Evolutionary conservation across 73 alveolate species (phyloP).

Genomic region (Breviolum minutum): DNA sequence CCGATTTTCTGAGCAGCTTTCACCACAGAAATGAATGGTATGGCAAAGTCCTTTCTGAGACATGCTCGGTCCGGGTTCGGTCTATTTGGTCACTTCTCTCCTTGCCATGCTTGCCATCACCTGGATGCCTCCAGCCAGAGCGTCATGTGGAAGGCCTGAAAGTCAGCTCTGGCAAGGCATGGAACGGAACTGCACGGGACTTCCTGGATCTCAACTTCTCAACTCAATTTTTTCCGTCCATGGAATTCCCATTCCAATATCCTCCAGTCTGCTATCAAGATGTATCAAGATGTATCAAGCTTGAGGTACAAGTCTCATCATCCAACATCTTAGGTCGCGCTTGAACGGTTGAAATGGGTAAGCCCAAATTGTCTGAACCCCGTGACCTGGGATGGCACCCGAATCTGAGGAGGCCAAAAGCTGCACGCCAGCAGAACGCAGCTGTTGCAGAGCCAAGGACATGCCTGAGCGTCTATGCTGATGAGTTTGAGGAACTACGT

Average conservation of each 20-base stretch:
- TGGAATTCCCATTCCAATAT: not conserved
- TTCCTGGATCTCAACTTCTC: not conserved
- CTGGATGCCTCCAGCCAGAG: conserved; percentile 54
- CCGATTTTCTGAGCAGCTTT: not conserved
- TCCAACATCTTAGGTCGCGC: not conserved
- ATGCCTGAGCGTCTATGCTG: not conserved
- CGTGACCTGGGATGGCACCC: conserved; percentile 91
- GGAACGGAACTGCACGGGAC: not conserved
- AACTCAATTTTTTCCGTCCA: not conserved
- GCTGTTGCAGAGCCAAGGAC: conserved; percentile 14
- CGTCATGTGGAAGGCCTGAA: conserved; percentile 76
- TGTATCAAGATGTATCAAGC: not conserved
- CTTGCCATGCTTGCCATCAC: conserved; percentile 77
- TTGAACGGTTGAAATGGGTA: not conserved
- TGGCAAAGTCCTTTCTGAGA: too few species aligned
- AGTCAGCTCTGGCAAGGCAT: not conserved
- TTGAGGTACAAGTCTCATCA: not conserved
- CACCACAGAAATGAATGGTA: too few species aligned
- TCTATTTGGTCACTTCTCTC: not conserved
- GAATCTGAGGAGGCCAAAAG: conserved; percentile 90
- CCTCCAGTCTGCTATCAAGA: not conserved
- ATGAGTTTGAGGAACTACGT: too few species aligned
- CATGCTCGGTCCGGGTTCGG: too few species aligned
- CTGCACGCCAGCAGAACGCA: conserved; percentile 63
- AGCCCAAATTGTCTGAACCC: not conserved